phyloP scores from a whole-genome alignment of 2,329 filamentous ascomycete genomes.

The Colletotrichum salicis region DNA sequence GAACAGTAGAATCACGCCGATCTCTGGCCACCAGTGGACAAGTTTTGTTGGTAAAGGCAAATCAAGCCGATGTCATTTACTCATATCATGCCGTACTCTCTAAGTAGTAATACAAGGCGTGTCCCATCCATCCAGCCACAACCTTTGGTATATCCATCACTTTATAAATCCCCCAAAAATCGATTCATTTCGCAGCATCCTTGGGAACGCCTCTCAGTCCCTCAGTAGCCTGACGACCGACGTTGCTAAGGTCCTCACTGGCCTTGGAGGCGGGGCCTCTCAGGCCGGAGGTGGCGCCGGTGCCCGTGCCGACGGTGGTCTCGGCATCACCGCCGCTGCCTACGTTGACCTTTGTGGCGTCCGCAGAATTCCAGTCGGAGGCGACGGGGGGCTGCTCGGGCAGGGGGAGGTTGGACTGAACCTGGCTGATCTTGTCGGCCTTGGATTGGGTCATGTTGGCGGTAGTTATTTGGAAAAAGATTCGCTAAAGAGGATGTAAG shows the following conservation, averaged over 20 bases:
- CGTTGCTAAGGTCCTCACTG: conserved; percentile 64
- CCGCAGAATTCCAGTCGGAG: conserved; percentile 82
- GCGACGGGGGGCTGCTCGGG: conserved; percentile 80
- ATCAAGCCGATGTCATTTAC: conserved; percentile 20
- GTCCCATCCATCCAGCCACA: not conserved
- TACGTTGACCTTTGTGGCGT: conserved; percentile 75
- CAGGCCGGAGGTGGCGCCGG: conserved; percentile 61
- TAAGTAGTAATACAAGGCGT: conserved; percentile 7
- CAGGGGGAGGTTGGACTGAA: conserved; percentile 78
- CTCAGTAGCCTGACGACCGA: conserved; percentile 74
- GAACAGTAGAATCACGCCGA: not conserved
- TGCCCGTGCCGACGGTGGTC: conserved; percentile 63
- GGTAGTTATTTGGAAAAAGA: not conserved
- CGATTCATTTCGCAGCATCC: conserved; percentile 61
- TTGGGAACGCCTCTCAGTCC: conserved; percentile 65
- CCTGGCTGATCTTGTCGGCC: conserved; percentile 72
- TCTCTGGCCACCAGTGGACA: too few relatives aligned
- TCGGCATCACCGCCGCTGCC: conserved; percentile 67
- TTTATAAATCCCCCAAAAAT: conserved; percentile 40
- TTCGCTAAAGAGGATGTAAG: not conserved
- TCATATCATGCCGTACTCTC: conserved; percentile 12
- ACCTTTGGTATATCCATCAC: not conserved
- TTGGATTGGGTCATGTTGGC: conserved; percentile 62
- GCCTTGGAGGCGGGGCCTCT: conserved; percentile 69
- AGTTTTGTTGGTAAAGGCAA: not conserved